A percentile compares a stretch with the other conserved stretches of the same genome.
Conservation (phyloP, 768 basidiomycete species). For the Lentinula detonsa region DNA sequence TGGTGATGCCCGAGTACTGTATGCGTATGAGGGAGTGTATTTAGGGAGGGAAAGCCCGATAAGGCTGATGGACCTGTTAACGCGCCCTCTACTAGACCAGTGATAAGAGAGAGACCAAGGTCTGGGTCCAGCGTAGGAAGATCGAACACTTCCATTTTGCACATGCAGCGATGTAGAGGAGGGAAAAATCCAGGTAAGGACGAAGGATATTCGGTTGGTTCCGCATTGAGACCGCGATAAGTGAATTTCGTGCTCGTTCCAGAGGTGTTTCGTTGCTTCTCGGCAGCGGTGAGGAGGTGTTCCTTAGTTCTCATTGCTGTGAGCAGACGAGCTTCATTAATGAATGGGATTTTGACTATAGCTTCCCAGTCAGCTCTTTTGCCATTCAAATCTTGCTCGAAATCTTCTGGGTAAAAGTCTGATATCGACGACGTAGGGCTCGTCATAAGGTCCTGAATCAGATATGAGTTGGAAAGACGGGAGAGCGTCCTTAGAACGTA, state of each 20-base stretch:
- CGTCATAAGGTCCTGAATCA: slow-evolving; percentile 79
- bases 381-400: slow-evolving; percentile 92
- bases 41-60: slow-evolving; percentile 94
- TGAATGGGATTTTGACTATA: slow-evolving; percentile 97
- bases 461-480: neutral
- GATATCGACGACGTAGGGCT: slow-evolving; percentile 79
- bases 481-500: slow-evolving; percentile 24
- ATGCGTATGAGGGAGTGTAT: slow-evolving; percentile 72
- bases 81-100: slow-evolving; percentile 86
- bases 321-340: slow-evolving; percentile 74
- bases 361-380: slow-evolving; percentile 99
- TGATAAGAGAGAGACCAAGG: slow-evolving; percentile 71
- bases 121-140: slow-evolving; percentile 70
- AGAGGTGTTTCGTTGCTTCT: slow-evolving; percentile 66
- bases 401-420: slow-evolving; percentile 91
- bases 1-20: slow-evolving; percentile 77
- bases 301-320: slow-evolving; percentile 81
- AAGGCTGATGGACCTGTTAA: slow-evolving; percentile 79
- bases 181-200: slow-evolving; percentile 96
- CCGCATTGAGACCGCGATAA: slow-evolving; percentile 46
- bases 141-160: slow-evolving; percentile 76
- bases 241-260: slow-evolving; percentile 79
- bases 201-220: slow-evolving; percentile 75
- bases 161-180: slow-evolving; percentile 72
- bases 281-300: slow-evolving; percentile 69